Conservation (phyloP, 306 rosid genomes). For the Adenanthera pavonina region DNA sequence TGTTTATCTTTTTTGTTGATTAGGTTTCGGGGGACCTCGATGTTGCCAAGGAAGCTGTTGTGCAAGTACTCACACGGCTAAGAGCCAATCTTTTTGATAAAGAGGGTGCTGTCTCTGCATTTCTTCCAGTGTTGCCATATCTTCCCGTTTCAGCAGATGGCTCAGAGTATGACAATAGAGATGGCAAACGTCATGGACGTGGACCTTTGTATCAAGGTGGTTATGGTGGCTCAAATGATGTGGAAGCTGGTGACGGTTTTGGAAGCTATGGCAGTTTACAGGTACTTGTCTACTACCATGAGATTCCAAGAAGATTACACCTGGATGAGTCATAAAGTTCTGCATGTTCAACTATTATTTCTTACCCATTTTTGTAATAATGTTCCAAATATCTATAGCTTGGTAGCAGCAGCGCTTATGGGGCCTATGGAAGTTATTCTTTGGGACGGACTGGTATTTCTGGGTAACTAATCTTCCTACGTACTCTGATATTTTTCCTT, state of each 20-base stretch:
- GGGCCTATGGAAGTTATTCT: slow-evolving; percentile 89
- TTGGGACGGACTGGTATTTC: slow-evolving; percentile 71
- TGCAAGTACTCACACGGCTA: slow-evolving; percentile 86
- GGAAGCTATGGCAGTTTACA: slow-evolving; percentile 89
- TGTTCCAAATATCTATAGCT: slow-evolving; percentile 61
- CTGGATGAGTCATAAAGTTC: slow-evolving; percentile 5
- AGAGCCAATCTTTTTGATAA: slow-evolving; percentile 93
- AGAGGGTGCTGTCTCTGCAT: slow-evolving; percentile 81
- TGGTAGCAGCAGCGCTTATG: slow-evolving; percentile 75
- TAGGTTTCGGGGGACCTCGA: slow-evolving; percentile 96
- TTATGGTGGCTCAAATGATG: slow-evolving; percentile 83
- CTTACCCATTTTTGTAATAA: slow-evolving; percentile 28
- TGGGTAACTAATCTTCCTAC: slow-evolving; percentile 63
- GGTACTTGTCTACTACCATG: slow-evolving; percentile 52
- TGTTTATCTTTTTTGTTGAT: slow-evolving; percentile 16
- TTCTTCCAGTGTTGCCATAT: slow-evolving; percentile 91
- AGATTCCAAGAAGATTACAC: slow-evolving; percentile 18
- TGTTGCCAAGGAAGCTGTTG: slow-evolving; percentile 93
- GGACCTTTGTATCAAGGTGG: slow-evolving; percentile 82
- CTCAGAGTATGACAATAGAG: slow-evolving; percentile 79
- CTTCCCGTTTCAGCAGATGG: slow-evolving; percentile 79
- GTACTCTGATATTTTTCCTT: slow-evolving; percentile 27
- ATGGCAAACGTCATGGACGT: slow-evolving; percentile 82
- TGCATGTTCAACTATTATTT: slow-evolving; percentile 30
- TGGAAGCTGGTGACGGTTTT: slow-evolving; percentile 65